Percentiles rank a stretch among this genome's conserved stretches.
These are phyloP conservation scores for Alternaria sp. DNA, from an alignment of 2,329 filamentous ascomycete species.

Conservation along the genomic window DNA sequence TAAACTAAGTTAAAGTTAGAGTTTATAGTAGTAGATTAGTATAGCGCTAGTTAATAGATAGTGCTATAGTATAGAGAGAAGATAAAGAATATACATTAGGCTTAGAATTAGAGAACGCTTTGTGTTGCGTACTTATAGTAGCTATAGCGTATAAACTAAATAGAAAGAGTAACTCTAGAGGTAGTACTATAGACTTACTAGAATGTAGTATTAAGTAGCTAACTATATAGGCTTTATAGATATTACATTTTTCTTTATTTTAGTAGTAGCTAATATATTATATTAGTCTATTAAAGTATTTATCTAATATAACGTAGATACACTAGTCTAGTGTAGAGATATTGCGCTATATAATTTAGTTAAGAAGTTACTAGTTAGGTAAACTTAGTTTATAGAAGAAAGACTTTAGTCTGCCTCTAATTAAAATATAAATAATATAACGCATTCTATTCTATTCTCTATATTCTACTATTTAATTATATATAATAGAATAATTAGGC, in stretches of 20 bases:
- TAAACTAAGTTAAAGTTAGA: too few relatives aligned
- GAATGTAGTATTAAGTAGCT: background rate
- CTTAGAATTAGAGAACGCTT: too few relatives aligned
- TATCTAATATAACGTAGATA: background rate
- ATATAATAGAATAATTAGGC: background rate
- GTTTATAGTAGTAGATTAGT: too few relatives aligned
- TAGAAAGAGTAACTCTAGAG: background rate
- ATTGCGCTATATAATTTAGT: background rate
- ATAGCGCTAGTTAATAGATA: too few relatives aligned
- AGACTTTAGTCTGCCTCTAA: background rate
- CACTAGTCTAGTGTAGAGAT: background rate
- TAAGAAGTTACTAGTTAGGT: background rate
- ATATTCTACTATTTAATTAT: background rate
- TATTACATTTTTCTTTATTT: background rate
- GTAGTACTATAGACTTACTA: background rate
- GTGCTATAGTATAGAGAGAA: too few relatives aligned
- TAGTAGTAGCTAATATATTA: background rate
- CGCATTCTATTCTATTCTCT: background rate
- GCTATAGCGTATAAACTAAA: background rate
- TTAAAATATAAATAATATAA: background rate
- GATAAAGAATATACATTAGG: too few relatives aligned
- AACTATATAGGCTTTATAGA: background rate
- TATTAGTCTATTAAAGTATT: background rate
- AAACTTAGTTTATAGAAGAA: background rate
- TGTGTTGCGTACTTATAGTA: background rate